Base-by-base conservation (phyloP, 1,139 yeast genomes). In the Blastobotrys niveus region DNA sequence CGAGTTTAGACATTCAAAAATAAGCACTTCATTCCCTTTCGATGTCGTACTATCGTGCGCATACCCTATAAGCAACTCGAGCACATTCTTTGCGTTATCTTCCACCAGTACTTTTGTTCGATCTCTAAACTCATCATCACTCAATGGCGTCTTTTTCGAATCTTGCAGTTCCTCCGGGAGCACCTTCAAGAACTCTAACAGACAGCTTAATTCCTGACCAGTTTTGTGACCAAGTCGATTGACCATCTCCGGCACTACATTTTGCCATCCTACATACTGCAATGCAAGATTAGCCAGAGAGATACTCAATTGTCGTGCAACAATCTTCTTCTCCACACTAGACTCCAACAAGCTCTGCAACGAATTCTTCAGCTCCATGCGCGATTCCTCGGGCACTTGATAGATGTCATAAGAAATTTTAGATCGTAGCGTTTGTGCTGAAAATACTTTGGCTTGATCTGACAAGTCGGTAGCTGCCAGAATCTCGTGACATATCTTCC, bases 101-200 rank as follows among this genome's bases (percentile, higher is more conserved):
- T 77, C 71, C 32, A 91, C 73, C 44, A 87, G 70, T 50, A 77
- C 79, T 33, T 70, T 67, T 2, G 84, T 77, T 56, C 96, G 75
- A 3, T 62, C 55, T 48, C 76, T 73, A 58, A 85, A 84, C 59
- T 89, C 95, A 33, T 82, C 91, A 59, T 85, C 95, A 3, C 89
- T 78, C 49, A 89, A 68, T 26, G 91, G 81, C 1, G 94, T 77
- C 49, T 81, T 80, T 53, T 83, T 82, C 36, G 80, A 79, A 54
- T 85, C 93, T 41, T 80, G 68, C 41, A 91, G 74, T 63, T 93
- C 98, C 62, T 93, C 97, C 0, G 99, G 98, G 47, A 93, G 68
- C 41, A 91, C 81, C 59, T 80, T 81, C 51, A 93, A 72, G 57
- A 89, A 88, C 58, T 86, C 95, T 50, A 93, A 69, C 40, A 85